Evolutionary conservation across 2,329 filamentous ascomycete species (phyloP).

Genomic region (Cercospora brassicicola): DNA sequence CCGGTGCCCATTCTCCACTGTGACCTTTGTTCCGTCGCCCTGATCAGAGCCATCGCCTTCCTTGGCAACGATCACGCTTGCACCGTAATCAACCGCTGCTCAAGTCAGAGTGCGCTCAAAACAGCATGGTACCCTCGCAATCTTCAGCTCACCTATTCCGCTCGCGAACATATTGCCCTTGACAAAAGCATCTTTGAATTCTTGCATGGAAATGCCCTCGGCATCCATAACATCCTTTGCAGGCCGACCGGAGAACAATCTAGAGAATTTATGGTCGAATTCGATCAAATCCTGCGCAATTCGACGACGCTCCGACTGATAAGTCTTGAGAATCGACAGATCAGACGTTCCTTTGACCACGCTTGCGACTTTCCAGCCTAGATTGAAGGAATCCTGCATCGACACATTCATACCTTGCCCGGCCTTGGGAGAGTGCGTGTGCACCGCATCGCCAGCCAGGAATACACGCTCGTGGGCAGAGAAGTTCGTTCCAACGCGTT

Average conservation of each 20-base stretch:
- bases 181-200: slow-evolving; percentile 7
- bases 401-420: slow-evolving; percentile 42
- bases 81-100: slow-evolving; percentile 57
- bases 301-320: slow-evolving; percentile 48
- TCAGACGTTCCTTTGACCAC: slow-evolving; percentile 42
- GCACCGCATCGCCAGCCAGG: slow-evolving; percentile 65
- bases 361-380: slow-evolving; percentile 32
- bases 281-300: slow-evolving; percentile 65
- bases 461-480: slow-evolving; percentile 67
- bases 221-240: slow-evolving; percentile 61
- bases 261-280: slow-evolving; percentile 59
- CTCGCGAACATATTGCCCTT: no score
- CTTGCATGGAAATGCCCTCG: slow-evolving; percentile 53
- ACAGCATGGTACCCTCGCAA: not conserved
- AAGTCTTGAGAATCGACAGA: slow-evolving; percentile 50
- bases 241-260: slow-evolving; percentile 58
- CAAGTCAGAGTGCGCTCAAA: not conserved
- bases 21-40: slow-evolving; percentile 52
- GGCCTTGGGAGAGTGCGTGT: slow-evolving; percentile 60
- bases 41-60: slow-evolving; percentile 46
- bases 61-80: slow-evolving; percentile 59
- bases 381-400: slow-evolving; percentile 34
- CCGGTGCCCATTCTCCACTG: slow-evolving; percentile 7
- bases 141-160: not conserved
- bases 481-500: slow-evolving; percentile 56